phyloP scores from a whole-genome alignment of 169 alveolate genomes.

The Plasmodium adleri region DNA sequence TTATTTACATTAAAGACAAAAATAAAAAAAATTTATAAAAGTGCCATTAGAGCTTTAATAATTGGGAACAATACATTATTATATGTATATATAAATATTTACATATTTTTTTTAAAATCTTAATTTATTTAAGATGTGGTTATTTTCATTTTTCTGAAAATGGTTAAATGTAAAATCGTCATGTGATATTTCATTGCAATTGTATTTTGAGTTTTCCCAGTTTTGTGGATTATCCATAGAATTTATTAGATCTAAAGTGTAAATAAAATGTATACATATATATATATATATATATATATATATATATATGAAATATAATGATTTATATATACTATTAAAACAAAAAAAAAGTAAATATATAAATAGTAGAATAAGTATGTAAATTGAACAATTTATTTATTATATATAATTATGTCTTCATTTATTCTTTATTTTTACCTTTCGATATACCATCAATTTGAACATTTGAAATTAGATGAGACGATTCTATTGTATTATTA shows the following conservation, averaged over 20 bases:
- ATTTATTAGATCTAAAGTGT: slow-evolving; percentile 7
- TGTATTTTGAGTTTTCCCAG: background rate
- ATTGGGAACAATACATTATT: no score
- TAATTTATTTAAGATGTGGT: slow-evolving; percentile 41
- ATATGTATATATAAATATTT: no score
- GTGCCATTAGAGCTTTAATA: no score
- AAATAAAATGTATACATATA: background rate
- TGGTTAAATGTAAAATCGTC: slow-evolving; percentile 57
- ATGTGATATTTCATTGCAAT: slow-evolving; percentile 7
- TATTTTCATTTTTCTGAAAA: slow-evolving; percentile 68
- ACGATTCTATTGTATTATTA: no score
- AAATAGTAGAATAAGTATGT: no score
- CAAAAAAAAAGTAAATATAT: background rate
- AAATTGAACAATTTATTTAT: no score
- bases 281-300: slow-evolving; percentile 17
- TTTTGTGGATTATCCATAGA: background rate
- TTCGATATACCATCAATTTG: no score
- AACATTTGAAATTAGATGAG: no score
- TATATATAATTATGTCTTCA: no score
- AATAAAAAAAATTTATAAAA: no score
- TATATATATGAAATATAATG: background rate
- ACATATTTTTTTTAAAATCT: slow-evolving; percentile 1
- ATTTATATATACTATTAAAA: background rate
- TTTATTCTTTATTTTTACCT: no score
- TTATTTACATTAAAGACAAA: no score